A percentile compares a stretch with the other conserved stretches of the same genome.
Conservation (phyloP, 1,139 yeast species). For the Nakaseomyces delphensis region DNA sequence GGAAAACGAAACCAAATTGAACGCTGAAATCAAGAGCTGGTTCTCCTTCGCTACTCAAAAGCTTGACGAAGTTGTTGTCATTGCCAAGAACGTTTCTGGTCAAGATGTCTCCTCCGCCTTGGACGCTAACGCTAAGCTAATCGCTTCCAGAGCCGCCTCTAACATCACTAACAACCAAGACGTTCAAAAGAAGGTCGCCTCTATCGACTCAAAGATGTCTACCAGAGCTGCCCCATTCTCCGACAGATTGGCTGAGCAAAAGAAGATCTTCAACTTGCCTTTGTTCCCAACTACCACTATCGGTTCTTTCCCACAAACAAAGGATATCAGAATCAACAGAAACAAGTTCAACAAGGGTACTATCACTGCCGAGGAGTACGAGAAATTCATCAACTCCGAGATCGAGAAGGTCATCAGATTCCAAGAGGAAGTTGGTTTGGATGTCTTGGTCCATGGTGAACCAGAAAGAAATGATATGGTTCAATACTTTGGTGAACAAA, state of each 20-base stretch:
- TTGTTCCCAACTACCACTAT: slow-evolving; percentile 99
- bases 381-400: slow-evolving; percentile 92
- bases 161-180: slow-evolving; percentile 83
- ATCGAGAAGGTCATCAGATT: slow-evolving; percentile 90
- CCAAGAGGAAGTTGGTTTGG: slow-evolving; percentile 98
- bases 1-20: slow-evolving; percentile 80
- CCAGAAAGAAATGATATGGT: slow-evolving; percentile 99
- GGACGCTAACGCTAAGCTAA: slow-evolving; percentile 78
- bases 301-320: slow-evolving; percentile 99
- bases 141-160: slow-evolving; percentile 80
- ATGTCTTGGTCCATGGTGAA: slow-evolving; percentile 98
- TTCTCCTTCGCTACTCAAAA: slow-evolving; percentile 98
- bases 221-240: slow-evolving; percentile 84
- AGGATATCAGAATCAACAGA: slow-evolving; percentile 97
- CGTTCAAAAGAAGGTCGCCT: slow-evolving; percentile 81
- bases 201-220: slow-evolving; percentile 69
- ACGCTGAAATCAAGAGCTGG: slow-evolving; percentile 90
- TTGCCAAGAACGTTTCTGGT: slow-evolving; percentile 83
- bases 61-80: slow-evolving; percentile 78
- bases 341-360: slow-evolving; percentile 97
- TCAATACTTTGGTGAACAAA: slow-evolving; percentile 98
- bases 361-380: slow-evolving; percentile 89
- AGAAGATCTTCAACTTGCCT: slow-evolving; percentile 83
- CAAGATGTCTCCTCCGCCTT: slow-evolving; percentile 60
- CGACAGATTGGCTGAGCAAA: slow-evolving; percentile 79